Evolutionary conservation across 352 stramenopile species (phyloP).

Genomic region (Phytophthora pinifolia): DNA sequence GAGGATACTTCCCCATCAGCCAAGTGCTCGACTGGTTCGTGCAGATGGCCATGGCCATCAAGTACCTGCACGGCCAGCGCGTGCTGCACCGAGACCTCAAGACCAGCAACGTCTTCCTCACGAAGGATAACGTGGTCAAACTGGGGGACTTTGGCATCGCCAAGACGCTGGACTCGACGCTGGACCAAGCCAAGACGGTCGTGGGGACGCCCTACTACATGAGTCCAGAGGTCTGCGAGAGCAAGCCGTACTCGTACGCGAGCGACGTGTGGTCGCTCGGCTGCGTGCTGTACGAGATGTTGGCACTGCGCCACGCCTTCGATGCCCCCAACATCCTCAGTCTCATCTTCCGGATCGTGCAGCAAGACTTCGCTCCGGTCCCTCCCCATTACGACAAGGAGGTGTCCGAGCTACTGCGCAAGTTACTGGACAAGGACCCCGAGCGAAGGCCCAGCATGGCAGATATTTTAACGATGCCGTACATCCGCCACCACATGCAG

Average conservation of each 20-base stretch:
- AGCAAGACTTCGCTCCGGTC: conserved; percentile 67
- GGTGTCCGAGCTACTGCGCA: conserved; percentile 50
- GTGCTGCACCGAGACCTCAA: conserved; percentile 95
- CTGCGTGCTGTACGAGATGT: conserved; percentile 91
- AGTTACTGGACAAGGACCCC: conserved; percentile 67
- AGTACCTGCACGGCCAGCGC: conserved; percentile 92
- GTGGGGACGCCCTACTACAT: conserved; percentile 95
- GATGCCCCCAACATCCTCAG: conserved; percentile 82
- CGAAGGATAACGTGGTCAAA: conserved; percentile 85
- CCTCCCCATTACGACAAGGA: conserved; percentile 61
- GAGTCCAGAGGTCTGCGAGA: conserved; percentile 92
- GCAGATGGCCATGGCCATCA: conserved; percentile 93
- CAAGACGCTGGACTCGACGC: conserved; percentile 78
- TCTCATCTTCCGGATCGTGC: conserved; percentile 84
- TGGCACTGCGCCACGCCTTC: conserved; percentile 83
- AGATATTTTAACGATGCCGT: conserved; percentile 71
- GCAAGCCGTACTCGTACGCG: conserved; percentile 90
- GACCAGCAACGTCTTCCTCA: conserved; percentile 93
- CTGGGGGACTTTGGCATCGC: conserved; percentile 94
- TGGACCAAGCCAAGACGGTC: conserved; percentile 88
- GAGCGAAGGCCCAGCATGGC: conserved; percentile 69
- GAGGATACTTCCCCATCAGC: conserved; percentile 55
- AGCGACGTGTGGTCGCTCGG: conserved; percentile 94
- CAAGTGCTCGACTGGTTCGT: conserved; percentile 91
- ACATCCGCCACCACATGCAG: conserved; percentile 79